Evolutionary conservation across 345 rosid genomes (phyloP).

Genomic region (Pistacia atlantica): DNA sequence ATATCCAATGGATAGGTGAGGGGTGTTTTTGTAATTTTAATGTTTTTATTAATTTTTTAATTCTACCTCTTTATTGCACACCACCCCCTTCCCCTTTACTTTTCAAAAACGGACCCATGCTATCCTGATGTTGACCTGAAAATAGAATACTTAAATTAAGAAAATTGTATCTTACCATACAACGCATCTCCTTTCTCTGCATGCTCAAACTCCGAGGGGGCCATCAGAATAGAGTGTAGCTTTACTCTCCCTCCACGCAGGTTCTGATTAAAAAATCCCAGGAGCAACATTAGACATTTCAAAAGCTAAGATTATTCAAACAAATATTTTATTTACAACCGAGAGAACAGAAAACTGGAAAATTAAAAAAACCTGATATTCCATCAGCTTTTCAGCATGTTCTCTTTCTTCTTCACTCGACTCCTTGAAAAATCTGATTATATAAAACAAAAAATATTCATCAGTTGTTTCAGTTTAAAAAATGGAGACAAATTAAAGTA

Average conservation of each 20-base stretch:
- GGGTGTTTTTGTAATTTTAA: too few species aligned
- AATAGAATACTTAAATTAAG: neutral
- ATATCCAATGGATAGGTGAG: too few species aligned
- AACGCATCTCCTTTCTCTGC: slow-evolving; percentile 75
- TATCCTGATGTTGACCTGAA: neutral
- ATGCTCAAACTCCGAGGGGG: slow-evolving; percentile 72
- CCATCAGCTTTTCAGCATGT: slow-evolving; percentile 81
- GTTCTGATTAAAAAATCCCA: slow-evolving; percentile 42
- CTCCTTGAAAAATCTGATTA: slow-evolving; percentile 75
- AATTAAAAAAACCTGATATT: slow-evolving; percentile 58
- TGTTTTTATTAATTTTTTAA: too few species aligned
- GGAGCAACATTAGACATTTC: neutral
- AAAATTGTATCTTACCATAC: slow-evolving; percentile 40
- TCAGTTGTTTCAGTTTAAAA: neutral
- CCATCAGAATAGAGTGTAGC: slow-evolving; percentile 57
- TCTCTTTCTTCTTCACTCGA: slow-evolving; percentile 89
- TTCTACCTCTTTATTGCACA: too few species aligned
- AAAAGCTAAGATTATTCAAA: neutral
- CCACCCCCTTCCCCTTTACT: too few species aligned
- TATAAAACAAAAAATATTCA: neutral
- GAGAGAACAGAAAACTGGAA: neutral
- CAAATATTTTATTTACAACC: too few species aligned
- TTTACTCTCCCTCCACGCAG: slow-evolving; percentile 80
- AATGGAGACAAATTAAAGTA: neutral
- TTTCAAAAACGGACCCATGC: too few species aligned